Evolutionary conservation across 768 basidiomycete species (phyloP), one percentile per base, ranked within the genome.

Genomic region (Clitopilus hobsonii): DNA sequence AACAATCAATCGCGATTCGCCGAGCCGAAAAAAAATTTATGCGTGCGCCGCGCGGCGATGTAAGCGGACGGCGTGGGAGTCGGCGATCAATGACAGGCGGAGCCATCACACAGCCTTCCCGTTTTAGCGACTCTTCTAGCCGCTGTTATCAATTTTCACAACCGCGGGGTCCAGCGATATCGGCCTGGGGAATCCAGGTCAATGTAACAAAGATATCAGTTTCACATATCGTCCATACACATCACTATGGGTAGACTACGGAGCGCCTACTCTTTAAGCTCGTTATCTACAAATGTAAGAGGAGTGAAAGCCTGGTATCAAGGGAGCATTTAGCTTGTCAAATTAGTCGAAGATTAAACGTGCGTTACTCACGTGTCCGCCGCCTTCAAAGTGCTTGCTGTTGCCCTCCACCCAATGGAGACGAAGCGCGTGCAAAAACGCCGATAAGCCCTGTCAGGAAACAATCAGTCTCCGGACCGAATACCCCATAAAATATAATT

Each of bases 391-490:
- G 67, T 94, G 93, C 78, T 97, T 96, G 74, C 94, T 94, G 76
- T 96, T 97, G 52, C 88, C 92, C 72, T 98, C 95, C 56, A 98
- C 96, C 94, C 96, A 98, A 71, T 98, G 96, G 61, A 98, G 79
- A 65, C 96, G 86, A 59, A 98, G 81, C 6, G 96, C 96, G 70
- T 98, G 96, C 69, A 98, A 71, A 77, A 98, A 98, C 30, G 96
- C 96, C 64, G 90, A 93, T 28, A 98, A 78, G 61, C 96, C 94
- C 91, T 94, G 63, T 49, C 57, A 56, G 58, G 14, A 45, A 32
- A 58, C 14, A 30, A 52, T 55, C 55, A 58, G 38, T 53, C 58
- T 60, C 53, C 55, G 25, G 55, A 54, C 57, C 62, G 48, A 52
- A 24, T 36, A 36, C 32, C 32, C 32, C 32, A 36, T 36, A 48